Evolutionary conservation across 345 rosid genomes (phyloP).

Genomic region (Hibiscus mutabilis): DNA sequence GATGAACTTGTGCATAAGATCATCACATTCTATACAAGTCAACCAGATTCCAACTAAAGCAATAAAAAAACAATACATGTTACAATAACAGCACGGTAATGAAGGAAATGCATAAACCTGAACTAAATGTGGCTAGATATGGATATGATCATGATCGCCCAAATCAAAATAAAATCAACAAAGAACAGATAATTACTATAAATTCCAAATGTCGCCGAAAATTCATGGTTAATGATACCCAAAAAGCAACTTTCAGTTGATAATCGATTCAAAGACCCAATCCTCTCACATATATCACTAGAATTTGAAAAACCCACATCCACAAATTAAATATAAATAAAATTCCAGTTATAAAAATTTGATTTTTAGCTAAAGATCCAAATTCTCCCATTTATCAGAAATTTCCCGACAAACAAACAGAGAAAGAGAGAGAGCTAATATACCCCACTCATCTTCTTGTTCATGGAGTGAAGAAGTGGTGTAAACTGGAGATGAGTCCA

Average conservation of each 20-base stretch:
- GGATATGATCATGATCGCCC: not conserved
- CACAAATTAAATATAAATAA: not conserved
- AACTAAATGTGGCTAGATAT: not conserved
- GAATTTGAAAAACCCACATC: not conserved
- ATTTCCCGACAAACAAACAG: slow-evolving; percentile 12
- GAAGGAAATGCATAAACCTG: not conserved
- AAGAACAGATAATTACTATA: not conserved
- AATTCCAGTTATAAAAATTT: not conserved
- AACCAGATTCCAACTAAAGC: slow-evolving; percentile 1
- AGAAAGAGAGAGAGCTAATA: not conserved
- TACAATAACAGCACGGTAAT: not conserved
- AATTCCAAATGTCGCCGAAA: not conserved
- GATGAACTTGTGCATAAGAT: not conserved
- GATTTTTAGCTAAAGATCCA: slow-evolving; percentile 1
- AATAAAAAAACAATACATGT: not conserved
- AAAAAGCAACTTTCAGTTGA: not conserved
- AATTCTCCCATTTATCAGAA: not conserved
- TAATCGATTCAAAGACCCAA: not conserved
- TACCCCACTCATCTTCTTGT: slow-evolving; percentile 89
- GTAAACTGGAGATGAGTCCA: slow-evolving; percentile 57
- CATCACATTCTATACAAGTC: not conserved
- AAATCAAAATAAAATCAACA: not conserved
- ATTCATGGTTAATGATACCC: not conserved
- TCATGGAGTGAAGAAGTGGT: slow-evolving; percentile 33
- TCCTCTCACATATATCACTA: not conserved